Evolutionary conservation across 2,329 filamentous ascomycete species (phyloP).

Genomic region (Ophiosphaerella narmari): DNA sequence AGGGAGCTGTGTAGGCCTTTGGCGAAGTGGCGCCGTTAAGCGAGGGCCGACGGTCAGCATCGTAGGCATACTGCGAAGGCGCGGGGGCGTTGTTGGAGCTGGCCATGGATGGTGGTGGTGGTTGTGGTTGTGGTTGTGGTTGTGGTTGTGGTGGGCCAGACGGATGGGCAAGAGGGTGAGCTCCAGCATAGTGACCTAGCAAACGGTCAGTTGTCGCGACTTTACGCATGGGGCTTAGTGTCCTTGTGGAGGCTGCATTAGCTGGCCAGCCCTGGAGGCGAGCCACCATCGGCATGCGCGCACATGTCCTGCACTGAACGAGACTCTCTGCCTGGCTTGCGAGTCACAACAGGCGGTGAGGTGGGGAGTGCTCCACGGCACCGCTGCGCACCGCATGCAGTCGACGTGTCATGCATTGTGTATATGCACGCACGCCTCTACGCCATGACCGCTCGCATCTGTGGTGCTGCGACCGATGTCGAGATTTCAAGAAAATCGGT

Average conservation of each 20-base stretch:
- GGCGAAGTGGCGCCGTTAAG: slow-evolving; percentile 46
- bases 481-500: slow-evolving; percentile 2
- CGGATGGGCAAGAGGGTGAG: slow-evolving; percentile 30
- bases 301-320: not conserved
- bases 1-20: slow-evolving; percentile 42
- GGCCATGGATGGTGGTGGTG: slow-evolving; percentile 43
- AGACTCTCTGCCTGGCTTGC: not conserved
- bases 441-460: slow-evolving; percentile 9
- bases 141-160: slow-evolving; percentile 20
- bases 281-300: slow-evolving; percentile 22
- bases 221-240: slow-evolving; percentile 15
- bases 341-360: slow-evolving; percentile 20
- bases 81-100: slow-evolving; percentile 35
- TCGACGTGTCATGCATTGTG: slow-evolving; percentile 19
- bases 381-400: slow-evolving; percentile 11
- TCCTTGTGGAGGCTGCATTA: slow-evolving; percentile 24
- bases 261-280: slow-evolving; percentile 24
- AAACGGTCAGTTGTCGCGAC: slow-evolving; percentile 24
- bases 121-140: slow-evolving; percentile 34
- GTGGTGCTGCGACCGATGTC: slow-evolving; percentile 17
- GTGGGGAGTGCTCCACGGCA: slow-evolving; percentile 16
- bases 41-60: slow-evolving; percentile 50
- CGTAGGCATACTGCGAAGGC: slow-evolving; percentile 49
- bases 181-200: slow-evolving; percentile 35
- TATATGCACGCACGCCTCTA: slow-evolving; percentile 18